Base-by-base conservation (phyloP, 2,329 filamentous ascomycete genomes). In the Ustulina deusta region DNA sequence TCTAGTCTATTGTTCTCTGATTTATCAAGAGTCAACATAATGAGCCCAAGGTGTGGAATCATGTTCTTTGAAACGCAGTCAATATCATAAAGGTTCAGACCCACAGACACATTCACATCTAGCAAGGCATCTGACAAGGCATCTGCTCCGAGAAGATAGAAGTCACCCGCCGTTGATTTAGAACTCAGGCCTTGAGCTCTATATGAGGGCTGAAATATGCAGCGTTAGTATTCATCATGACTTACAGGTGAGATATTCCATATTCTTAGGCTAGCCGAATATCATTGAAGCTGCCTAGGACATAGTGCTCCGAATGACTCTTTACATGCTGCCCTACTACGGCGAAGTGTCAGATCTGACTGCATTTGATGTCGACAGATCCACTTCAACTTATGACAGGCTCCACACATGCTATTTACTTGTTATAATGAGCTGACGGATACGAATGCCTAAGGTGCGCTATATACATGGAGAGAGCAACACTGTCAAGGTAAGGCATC, bases 401-500 rank as follows among this genome's bases (percentile, higher is more conserved):
- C 22, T 27, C 34, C 52, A 56, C 20, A 40, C 10, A 27, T 40
- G 20, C 15, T 56, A 25, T 56, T 56, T 42, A 56, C 36, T 29
- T 6, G 6, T 27, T 29, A 49, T 29, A 49, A n/a, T 17, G 4
- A 42, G 38, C 1, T 7, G 29, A 7, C 29, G 6, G 10, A 42
- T 5, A n/a, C 38, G n/a, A 46, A 46, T 46, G n/a, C 7, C 17
- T 20, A 3, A 46, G 20, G 42, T 22, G 42, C 22, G n/a, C 9
- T 13, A 22, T 11, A 10, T 2, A 46, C 15, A 40, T 32, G 7
- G 29, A 7, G 7, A 4, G 7, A 32, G 3, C 4, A 32, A 32
- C 29, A 7, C 29, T 32, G 29, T 7, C 29, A 32, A 32, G 7
- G 29, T 32, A 32, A 32, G 29, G 38, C 7, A 4, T 46, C 6